Conservation (phyloP, 257 asterid species). For the Solanum bulbocastanum region DNA sequence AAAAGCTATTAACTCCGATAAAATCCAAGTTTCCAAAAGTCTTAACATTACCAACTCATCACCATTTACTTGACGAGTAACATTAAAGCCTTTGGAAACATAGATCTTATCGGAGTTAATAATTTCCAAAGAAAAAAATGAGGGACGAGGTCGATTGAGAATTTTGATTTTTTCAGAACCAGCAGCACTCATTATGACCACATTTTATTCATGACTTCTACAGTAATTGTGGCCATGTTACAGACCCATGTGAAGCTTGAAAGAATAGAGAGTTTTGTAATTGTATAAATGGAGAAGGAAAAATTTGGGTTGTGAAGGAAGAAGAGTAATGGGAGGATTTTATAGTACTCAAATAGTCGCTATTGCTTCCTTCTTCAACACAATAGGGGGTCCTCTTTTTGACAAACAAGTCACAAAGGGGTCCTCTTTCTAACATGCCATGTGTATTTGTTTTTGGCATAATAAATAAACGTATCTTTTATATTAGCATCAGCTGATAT, state of each 20-base stretch:
- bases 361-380: background rate
- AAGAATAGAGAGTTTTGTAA: background rate
- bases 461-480: too few species aligned
- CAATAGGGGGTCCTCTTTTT: background rate
- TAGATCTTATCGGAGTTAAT: conserved; percentile 83
- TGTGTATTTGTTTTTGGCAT: too few species aligned
- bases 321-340: background rate
- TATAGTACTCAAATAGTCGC: background rate
- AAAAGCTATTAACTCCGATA: conserved; percentile 77
- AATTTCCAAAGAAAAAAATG: conserved; percentile 53
- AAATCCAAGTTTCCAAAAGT: conserved; percentile 54
- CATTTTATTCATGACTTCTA: background rate
- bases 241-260: background rate
- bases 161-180: conserved; percentile 72
- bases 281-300: background rate
- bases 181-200: conserved; percentile 60
- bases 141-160: conserved; percentile 61
- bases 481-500: too few species aligned
- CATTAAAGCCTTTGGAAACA: conserved; percentile 43
- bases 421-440: background rate
- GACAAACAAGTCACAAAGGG: background rate
- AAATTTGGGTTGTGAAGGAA: background rate
- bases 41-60: conserved; percentile 58
- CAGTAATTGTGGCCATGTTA: background rate
- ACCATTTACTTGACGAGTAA: conserved; percentile 68